phyloP scores from a whole-genome alignment of 2,329 filamentous ascomycete species.

The Metarhizium sp. region DNA sequence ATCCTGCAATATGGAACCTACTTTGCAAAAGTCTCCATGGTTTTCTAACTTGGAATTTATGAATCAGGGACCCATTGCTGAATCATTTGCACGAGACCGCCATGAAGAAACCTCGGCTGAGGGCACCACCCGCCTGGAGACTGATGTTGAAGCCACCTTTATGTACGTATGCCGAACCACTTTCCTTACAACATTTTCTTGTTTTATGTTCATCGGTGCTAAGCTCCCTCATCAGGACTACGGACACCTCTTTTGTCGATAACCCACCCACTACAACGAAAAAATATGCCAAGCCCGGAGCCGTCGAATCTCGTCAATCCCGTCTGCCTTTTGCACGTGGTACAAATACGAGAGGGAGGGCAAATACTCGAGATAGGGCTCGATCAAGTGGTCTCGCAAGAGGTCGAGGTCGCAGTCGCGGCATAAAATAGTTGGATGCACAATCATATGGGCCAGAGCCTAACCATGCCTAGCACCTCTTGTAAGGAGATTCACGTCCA shows the following conservation, averaged over 20 bases:
- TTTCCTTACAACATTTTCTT: neutral
- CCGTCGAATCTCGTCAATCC: conserved; percentile 33
- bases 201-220: neutral
- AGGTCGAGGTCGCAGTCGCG: conserved; percentile 30
- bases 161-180: conserved; percentile 44
- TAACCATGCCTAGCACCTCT: neutral
- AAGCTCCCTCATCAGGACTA: conserved; percentile 51
- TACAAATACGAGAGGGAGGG: conserved; percentile 21
- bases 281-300: conserved; percentile 35
- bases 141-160: conserved; percentile 70
- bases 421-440: conserved; percentile 27
- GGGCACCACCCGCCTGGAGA: conserved; percentile 19
- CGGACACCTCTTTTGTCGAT: conserved; percentile 84
- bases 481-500: neutral
- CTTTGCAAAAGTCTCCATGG: neutral
- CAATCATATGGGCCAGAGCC: neutral
- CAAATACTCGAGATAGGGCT: conserved; percentile 19
- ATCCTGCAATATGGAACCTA: neutral
- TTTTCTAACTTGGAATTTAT: neutral
- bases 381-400: conserved; percentile 36
- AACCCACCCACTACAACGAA: conserved; percentile 57
- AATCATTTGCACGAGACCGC: conserved; percentile 67
- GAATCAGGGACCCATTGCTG: conserved; percentile 63
- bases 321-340: conserved; percentile 38
- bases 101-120: conserved; percentile 41